Base-by-base conservation (phyloP, 2,329 filamentous ascomycete species). In the Colletotrichum tofieldiae region DNA sequence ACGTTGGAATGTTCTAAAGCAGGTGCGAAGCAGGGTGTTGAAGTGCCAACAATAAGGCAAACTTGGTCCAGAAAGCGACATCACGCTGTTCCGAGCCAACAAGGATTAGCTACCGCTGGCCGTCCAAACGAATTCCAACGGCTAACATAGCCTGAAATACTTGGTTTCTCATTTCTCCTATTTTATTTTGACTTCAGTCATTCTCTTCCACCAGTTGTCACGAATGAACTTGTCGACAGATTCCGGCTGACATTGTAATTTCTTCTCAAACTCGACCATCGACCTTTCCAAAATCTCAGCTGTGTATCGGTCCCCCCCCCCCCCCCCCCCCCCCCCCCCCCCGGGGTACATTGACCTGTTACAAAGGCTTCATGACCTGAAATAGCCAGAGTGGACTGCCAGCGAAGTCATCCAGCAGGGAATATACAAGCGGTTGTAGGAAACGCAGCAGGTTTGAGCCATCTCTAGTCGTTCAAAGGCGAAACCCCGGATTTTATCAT, bases 401-500 rank as follows among this genome's bases (percentile, higher is more conserved):
- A 20, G 5, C 6, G 26, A 29, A 12, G 8, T 29, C 5, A 2
- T 12, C 18, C 1, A 7, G 7, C 43, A 20, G 5, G 5, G 1
- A 9, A 0, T 0, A 12, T n/a, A 0, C 16, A 7, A n/a, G 35
- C 3, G 12, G 5, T 5, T 4, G n/a, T n/a, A n/a, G 11, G 56
- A 52, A 7, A 14, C 7, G 18, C 49, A 65, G 26, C 51, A 65
- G 1, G 37, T 65, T 20, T 64, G 61, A 4, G 18, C 23, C 35
- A 64, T 64, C 0, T 49, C 61, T 2, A 64, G 37, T 3, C 26
- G 2, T 3, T 32, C 14, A 32, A 64, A 64, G 2, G 61, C 54
- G 11, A 16, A 43, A 1, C 23, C 49, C 8, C 49, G 49, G 39
- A 64, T 26, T 11, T 18, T 43, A 3, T 58, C 32, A 6, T 23